Evolutionary conservation across 2,329 filamentous ascomycete genomes (phyloP).

Genomic region (Teratosphaeriaceae sp.): DNA sequence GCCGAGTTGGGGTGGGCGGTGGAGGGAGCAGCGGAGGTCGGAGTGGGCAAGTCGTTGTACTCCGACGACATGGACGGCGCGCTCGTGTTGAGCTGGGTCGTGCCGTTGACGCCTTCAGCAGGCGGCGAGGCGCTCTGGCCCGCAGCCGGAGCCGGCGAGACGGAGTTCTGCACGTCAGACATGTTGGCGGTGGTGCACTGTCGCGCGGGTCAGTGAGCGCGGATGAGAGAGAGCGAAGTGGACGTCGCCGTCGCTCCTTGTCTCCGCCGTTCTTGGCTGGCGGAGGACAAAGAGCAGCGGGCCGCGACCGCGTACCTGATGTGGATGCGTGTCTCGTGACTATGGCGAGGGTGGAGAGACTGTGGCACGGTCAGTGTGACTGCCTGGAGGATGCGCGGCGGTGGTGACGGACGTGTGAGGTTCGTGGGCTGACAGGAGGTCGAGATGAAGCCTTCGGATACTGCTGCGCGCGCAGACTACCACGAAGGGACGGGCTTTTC

Average conservation of each 20-base stretch:
- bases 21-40: conserved; percentile 62
- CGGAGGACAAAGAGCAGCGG: not conserved
- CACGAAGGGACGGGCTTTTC: conserved; percentile 28
- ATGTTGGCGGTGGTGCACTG: conserved; percentile 18
- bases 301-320: not conserved
- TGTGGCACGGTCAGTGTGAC: not conserved
- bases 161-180: conserved; percentile 40
- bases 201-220: not conserved
- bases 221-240: not conserved
- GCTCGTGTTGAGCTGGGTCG: conserved; percentile 63
- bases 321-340: conserved; percentile 1
- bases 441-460: conserved; percentile 18
- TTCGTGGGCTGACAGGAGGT: conserved; percentile 7
- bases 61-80: conserved; percentile 45
- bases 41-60: conserved; percentile 58
- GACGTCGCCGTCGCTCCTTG: not conserved
- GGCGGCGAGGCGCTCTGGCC: conserved; percentile 65
- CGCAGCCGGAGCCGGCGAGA: conserved; percentile 59
- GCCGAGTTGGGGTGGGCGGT: conserved; percentile 77
- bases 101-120: conserved; percentile 52
- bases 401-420: conserved; percentile 3
- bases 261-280: not conserved
- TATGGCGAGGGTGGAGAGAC: not conserved
- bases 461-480: not conserved
- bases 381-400: not conserved